Percentiles rank a stretch among this genome's conserved stretches.
Conservation (phyloP, 139 green algal species). For the Dunaliella sp. region DNA sequence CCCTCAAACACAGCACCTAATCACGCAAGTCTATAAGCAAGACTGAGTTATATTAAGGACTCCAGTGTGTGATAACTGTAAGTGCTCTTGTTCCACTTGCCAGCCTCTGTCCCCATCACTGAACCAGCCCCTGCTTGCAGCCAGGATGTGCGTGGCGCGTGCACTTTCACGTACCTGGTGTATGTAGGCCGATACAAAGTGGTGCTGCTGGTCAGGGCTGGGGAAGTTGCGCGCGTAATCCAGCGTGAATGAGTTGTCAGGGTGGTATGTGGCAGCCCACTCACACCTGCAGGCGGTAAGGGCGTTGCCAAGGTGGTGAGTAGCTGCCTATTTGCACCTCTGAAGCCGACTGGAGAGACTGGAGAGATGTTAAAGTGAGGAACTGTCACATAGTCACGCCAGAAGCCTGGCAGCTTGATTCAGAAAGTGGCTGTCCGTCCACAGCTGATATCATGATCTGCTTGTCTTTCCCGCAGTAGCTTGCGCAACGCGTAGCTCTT, state of each 20-base stretch:
- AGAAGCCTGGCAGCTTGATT: too few relatives aligned
- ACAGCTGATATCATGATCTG: too few relatives aligned
- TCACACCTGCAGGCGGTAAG: slow-evolving; percentile 31
- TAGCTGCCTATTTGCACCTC: background rate
- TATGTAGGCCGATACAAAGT: slow-evolving; percentile 53
- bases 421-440: too few relatives aligned
- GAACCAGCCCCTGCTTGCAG: background rate
- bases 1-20: background rate
- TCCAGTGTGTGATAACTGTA: too few relatives aligned
- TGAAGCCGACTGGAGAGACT: too few relatives aligned
- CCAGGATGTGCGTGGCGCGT: background rate
- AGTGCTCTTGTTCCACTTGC: too few relatives aligned
- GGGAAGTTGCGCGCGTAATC: slow-evolving; percentile 50
- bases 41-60: background rate
- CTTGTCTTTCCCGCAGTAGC: too few relatives aligned
- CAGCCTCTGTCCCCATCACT: too few relatives aligned
- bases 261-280: slow-evolving; percentile 66
- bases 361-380: too few relatives aligned
- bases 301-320: background rate
- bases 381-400: too few relatives aligned
- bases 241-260: slow-evolving; percentile 32
- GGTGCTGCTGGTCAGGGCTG: slow-evolving; percentile 31
- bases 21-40: background rate
- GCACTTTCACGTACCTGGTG: background rate
- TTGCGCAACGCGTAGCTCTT: too few relatives aligned